phyloP scores from a whole-genome alignment of 148 eudicot genomes.

The Spergularia bocconei region DNA sequence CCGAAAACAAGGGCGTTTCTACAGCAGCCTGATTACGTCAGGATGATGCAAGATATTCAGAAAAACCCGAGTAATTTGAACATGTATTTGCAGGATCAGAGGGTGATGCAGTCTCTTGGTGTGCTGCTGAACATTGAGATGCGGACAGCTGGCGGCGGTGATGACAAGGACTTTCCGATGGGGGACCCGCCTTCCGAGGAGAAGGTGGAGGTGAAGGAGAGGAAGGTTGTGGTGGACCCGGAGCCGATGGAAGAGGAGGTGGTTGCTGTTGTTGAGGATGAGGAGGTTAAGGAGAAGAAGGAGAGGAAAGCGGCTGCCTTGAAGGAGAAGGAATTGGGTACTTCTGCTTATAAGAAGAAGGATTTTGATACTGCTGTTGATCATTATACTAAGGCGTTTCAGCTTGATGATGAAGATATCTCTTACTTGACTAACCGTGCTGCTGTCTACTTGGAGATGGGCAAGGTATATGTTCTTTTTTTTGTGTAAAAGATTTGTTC shows the following conservation, averaged over 20 bases:
- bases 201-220: constrained; percentile 29
- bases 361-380: constrained; percentile 76
- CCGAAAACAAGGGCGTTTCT: constrained; percentile 55
- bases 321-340: constrained; percentile 91
- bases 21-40: constrained; percentile 76
- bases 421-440: constrained; percentile 94
- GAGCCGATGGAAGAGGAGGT: constrained; percentile 46
- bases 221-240: constrained; percentile 35
- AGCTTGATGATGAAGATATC: constrained; percentile 81
- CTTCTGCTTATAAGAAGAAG: constrained; percentile 93
- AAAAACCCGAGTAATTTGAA: constrained; percentile 77
- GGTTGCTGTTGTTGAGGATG: constrained; percentile 39
- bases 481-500: neutral
- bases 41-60: constrained; percentile 88
- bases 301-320: constrained; percentile 59
- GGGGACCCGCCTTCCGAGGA: constrained; percentile 16
- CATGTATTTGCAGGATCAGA: constrained; percentile 82
- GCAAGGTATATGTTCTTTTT: constrained; percentile 47
- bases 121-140: constrained; percentile 68
- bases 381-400: constrained; percentile 60
- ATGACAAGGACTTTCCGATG: constrained; percentile 19
- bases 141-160: constrained; percentile 25
- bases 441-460: constrained; percentile 93
- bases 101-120: constrained; percentile 89
- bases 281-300: constrained; percentile 54